These are phyloP conservation scores for Macadamia integrifolia DNA, from an alignment of 164 flowering plant species.

Conservation along the genomic window DNA sequence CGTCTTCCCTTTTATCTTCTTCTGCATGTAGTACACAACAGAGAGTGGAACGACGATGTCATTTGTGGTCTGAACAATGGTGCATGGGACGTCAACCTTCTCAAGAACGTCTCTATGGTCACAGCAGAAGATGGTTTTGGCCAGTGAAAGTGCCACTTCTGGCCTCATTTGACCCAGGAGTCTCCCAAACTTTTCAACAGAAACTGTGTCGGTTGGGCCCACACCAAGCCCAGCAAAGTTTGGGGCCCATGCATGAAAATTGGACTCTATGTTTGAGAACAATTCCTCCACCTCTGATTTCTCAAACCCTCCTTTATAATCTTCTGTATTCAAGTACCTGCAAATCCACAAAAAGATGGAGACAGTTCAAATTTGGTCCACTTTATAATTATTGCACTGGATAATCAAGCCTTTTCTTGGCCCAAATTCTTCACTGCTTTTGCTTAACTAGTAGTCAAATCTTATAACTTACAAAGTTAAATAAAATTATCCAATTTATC, in stretches of 20 bases:
- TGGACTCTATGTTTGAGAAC: conserved; percentile 45
- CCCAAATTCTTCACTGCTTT: no score
- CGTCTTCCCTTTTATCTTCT: conserved; percentile 47
- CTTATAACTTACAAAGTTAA: no score
- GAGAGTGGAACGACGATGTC: conserved; percentile 62
- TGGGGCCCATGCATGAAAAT: conserved; percentile 56
- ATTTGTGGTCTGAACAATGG: conserved; percentile 50
- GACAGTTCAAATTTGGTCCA: no score
- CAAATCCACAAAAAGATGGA: background rate
- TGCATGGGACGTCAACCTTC: conserved; percentile 62
- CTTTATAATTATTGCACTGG: no score
- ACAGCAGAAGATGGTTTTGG: conserved; percentile 52
- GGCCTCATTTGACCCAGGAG: conserved; percentile 55
- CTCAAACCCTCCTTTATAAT: conserved; percentile 78
- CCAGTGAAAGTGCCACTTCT: conserved; percentile 55
- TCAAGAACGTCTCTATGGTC: conserved; percentile 59
- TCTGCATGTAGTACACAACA: conserved; percentile 57
- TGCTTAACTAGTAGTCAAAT: no score
- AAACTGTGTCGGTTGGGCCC: conserved; percentile 38
- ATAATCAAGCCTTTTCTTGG: no score
- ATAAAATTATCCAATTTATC: no score
- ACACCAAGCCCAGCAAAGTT: conserved; percentile 46
- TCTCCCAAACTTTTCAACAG: conserved; percentile 31
- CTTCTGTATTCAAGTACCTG: conserved; percentile 67
- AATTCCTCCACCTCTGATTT: conserved; percentile 40